Base-by-base conservation (phyloP, 1,284 basidiomycete species). In the Boletus sp. region DNA sequence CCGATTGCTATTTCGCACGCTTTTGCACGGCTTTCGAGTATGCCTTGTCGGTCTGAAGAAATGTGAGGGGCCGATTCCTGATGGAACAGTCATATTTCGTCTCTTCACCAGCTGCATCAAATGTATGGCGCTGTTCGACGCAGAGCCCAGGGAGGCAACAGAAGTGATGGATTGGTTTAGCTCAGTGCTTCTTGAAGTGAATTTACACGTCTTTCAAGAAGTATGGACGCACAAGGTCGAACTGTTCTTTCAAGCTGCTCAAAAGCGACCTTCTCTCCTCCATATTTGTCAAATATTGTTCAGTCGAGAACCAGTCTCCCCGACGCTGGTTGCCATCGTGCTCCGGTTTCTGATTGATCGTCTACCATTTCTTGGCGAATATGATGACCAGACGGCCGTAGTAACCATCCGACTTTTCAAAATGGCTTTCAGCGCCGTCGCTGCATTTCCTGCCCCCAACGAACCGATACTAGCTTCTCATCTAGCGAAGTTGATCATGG, bases 401-500 rank as follows among this genome's bases (percentile, higher is more conserved):
- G 82, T 89, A 35, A 89, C 88, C 9, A 84, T 99, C 50, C 82
- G 93, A 44, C 75, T 98, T 50, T 99, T 94, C 82, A 99, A 98
- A 73, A 90, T 97, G 81, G 88, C 93, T 8, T 99, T 99, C 70
- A 79, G 82, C 56, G 91, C 95, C 3, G 92, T 99, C 53, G 85
- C 86, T 30, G 69, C 82, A 49, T 88, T 84, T 67, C 88, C 94
- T 27, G 70, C 72, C 25, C 72, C 79, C 30, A 99, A 98, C 69
- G 96, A 99, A 70, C 80, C 86, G 14, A 92, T 98, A 48, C 74
- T 99, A 8, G 93, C 94, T 16, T 85, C 91, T 0, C 93, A 99
- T 69, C 78, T 99, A 32, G 86, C 91, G 37, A 94, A 94, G 64
- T 72, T 99, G 44, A 89, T 99, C 61, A 97, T 98, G 90, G 91